Conservation (phyloP, 805 yeast genomes). For the Myxozyma nipponensis region DNA sequence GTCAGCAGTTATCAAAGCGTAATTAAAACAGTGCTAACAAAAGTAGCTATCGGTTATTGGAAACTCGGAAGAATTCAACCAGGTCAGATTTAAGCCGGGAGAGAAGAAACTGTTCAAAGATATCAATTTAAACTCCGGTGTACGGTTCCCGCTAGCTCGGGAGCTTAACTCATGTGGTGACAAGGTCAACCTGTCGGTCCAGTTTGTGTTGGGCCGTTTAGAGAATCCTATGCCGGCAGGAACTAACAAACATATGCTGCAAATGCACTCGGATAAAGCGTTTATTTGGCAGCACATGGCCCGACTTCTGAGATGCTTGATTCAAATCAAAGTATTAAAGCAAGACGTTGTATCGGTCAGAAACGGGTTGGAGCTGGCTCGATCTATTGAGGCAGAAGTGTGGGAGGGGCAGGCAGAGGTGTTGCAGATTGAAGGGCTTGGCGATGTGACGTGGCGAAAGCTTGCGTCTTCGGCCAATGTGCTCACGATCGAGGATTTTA, state of each 20-base stretch:
- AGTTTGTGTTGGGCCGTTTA: constrained; percentile 50
- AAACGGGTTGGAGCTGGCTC: constrained; percentile 39
- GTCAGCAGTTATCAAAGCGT: neutral
- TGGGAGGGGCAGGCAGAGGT: constrained; percentile 52
- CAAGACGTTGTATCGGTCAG: constrained; percentile 44
- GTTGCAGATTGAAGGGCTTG: constrained; percentile 49
- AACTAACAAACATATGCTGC: constrained; percentile 39
- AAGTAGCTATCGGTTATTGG: constrained; percentile 34
- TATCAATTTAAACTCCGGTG: constrained; percentile 42
- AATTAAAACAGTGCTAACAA: neutral
- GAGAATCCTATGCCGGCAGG: constrained; percentile 47
- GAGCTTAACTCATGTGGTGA: constrained; percentile 36
- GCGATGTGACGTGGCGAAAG: constrained; percentile 41
- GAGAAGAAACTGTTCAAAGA: constrained; percentile 47
- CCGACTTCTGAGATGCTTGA: constrained; percentile 44
- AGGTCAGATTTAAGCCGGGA: constrained; percentile 41
- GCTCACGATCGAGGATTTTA: constrained; percentile 36
- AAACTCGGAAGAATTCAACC: constrained; percentile 42
- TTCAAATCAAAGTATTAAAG: constrained; percentile 44
- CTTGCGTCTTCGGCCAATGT: constrained; percentile 42
- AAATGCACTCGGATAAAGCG: constrained; percentile 46
- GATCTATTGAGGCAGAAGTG: constrained; percentile 45
- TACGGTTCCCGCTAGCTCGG: constrained; percentile 39
- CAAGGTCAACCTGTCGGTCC: constrained; percentile 42
- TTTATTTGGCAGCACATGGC: constrained; percentile 43